Conservation (phyloP, 257 asterid species). For the Nicotiana noctiflora region DNA sequence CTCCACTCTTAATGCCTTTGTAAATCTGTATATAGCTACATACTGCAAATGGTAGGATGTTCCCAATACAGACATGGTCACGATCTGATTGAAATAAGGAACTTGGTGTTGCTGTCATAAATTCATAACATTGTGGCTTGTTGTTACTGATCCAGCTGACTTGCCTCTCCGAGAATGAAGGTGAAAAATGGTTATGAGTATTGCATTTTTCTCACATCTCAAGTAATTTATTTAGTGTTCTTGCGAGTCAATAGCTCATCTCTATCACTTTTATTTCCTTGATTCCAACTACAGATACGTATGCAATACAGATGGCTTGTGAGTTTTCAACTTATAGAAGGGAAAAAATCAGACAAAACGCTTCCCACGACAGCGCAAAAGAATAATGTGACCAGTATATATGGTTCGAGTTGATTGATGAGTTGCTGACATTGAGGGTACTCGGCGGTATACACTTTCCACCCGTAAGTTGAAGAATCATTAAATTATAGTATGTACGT, state of each 20-base stretch:
- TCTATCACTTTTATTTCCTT: neutral
- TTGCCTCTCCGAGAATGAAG: neutral
- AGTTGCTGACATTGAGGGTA: neutral
- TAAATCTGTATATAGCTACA: slow-evolving; percentile 42
- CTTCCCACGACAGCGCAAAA: neutral
- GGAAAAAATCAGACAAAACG: neutral
- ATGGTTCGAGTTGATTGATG: neutral
- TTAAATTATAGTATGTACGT: neutral
- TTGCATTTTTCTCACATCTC: neutral
- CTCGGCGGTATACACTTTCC: neutral
- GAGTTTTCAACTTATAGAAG: neutral
- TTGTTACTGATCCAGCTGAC: slow-evolving; percentile 2
- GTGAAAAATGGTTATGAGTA: neutral
- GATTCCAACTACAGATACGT: neutral
- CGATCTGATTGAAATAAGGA: slow-evolving; percentile 12
- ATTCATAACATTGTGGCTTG: neutral
- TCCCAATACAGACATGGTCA: slow-evolving; percentile 5
- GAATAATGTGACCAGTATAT: neutral
- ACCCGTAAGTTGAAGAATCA: neutral
- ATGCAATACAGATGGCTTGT: neutral
- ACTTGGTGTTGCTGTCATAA: slow-evolving; percentile 3
- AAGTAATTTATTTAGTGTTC: neutral
- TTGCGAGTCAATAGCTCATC: neutral
- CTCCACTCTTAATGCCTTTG: slow-evolving; percentile 30
- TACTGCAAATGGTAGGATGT: slow-evolving; percentile 14